Evolutionary conservation across 257 asterid genomes (phyloP).

Genomic region (Coffea canephora): DNA sequence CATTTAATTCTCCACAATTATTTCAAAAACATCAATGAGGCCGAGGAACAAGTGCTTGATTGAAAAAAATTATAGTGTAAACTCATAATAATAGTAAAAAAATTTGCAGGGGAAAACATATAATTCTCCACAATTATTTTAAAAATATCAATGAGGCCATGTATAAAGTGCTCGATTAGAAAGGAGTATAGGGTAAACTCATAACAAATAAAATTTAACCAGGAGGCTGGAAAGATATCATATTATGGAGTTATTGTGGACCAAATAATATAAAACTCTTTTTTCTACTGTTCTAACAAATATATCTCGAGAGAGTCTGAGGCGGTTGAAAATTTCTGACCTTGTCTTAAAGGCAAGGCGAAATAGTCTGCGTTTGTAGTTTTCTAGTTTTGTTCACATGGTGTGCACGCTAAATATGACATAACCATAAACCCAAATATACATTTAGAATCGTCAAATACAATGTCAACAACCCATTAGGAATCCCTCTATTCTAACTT

Average conservation of each 20-base stretch:
- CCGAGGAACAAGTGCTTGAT: no score
- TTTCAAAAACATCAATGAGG: no score
- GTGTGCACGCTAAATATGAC: conserved; percentile 12
- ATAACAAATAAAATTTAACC: not conserved
- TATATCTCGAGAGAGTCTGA: not conserved
- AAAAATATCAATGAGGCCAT: no score
- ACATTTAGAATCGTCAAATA: not conserved
- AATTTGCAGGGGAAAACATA: no score
- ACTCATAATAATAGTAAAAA: no score
- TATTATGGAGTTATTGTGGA: not conserved
- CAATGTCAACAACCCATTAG: conserved; percentile 9
- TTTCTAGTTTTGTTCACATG: conserved; percentile 19
- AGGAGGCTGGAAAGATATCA: not conserved
- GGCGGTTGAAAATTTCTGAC: conserved; percentile 9
- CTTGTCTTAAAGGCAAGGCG: conserved; percentile 16
- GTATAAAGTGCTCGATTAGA: no score
- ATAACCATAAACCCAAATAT: not conserved
- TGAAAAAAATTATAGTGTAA: no score
- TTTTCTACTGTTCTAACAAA: not conserved
- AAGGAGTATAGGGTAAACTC: not conserved
- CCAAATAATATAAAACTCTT: not conserved
- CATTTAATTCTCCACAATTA: no score
- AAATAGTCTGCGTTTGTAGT: conserved; percentile 1
- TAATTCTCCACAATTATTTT: no score
- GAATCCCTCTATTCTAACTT: conserved; percentile 9